A percentile compares a stretch with the other conserved stretches of the same genome.
Conservation (phyloP, 2,329 filamentous ascomycete species). For the Diatrype stigma region DNA sequence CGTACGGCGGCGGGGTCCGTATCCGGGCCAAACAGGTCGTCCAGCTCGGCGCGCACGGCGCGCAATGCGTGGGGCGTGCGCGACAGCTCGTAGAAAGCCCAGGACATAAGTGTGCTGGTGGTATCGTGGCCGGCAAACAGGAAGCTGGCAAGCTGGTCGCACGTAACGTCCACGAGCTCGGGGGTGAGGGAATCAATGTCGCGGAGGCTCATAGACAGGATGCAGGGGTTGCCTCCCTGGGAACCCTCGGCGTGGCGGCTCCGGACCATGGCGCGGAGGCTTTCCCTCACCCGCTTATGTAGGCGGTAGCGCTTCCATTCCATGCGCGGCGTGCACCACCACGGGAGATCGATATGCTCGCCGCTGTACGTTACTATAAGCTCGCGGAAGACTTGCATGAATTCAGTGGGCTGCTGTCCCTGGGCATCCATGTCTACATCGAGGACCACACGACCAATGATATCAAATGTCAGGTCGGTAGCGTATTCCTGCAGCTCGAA, state of each 20-base stretch:
- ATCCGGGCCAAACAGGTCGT: slow-evolving; percentile 5
- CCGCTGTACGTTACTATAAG: not conserved
- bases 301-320: not conserved
- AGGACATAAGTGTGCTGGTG: slow-evolving; percentile 4
- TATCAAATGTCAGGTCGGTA: slow-evolving; percentile 12
- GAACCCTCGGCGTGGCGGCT: not conserved
- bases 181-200: slow-evolving; percentile 4
- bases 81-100: slow-evolving; percentile 5
- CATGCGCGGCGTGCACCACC: not conserved
- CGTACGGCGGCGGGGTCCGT: slow-evolving; percentile 2
- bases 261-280: not conserved
- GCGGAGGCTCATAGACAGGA: slow-evolving; percentile 2
- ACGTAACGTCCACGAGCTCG: slow-evolving; percentile 4
- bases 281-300: not conserved
- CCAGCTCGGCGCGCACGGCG: slow-evolving; percentile 2
- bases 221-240: slow-evolving; percentile 4
- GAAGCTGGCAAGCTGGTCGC: slow-evolving; percentile 3
- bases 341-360: not conserved
- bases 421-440: slow-evolving; percentile 4
- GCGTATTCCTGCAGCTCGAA: slow-evolving; percentile 7
- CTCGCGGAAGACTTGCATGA: slow-evolving; percentile 4
- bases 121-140: slow-evolving; percentile 8
- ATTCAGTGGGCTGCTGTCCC: slow-evolving; percentile 1
- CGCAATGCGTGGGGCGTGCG: slow-evolving; percentile 1
- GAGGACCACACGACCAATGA: slow-evolving; percentile 10